phyloP scores from a whole-genome alignment of 2,329 filamentous ascomycete species.

The Fusarium sp. region DNA sequence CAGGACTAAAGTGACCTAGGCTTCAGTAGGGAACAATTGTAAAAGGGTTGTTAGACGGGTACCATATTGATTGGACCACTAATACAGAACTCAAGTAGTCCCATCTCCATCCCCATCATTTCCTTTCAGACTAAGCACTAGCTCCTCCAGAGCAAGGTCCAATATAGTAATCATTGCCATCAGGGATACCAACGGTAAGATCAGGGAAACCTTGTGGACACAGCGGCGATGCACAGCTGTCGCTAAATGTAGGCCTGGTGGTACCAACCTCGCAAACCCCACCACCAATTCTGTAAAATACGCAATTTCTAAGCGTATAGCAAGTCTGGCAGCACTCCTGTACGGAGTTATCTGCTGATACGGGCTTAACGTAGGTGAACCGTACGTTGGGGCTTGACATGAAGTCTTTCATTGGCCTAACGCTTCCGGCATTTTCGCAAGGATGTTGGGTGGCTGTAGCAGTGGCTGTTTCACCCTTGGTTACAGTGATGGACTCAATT shows the following conservation, averaged over 20 bases:
- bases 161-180: not conserved
- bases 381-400: not conserved
- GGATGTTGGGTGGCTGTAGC: not conserved
- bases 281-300: not conserved
- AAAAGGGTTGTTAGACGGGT: too few species aligned
- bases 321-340: not conserved
- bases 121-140: too few species aligned
- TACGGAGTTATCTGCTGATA: not conserved
- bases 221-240: not conserved
- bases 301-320: not conserved
- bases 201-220: not conserved
- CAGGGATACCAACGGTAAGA: not conserved
- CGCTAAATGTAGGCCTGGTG: not conserved
- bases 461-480: not conserved
- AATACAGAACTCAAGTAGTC: too few species aligned
- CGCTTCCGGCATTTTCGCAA: not conserved
- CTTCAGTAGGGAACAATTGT: too few species aligned
- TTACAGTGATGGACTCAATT: not conserved
- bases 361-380: not conserved
- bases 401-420: not conserved
- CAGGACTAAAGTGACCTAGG: too few species aligned
- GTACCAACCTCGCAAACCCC: not conserved
- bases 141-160: not conserved
- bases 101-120: too few species aligned
- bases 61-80: too few species aligned